Evolutionary conservation across 1,139 yeast species (phyloP).

Genomic region (Kluyveromyces sp.): DNA sequence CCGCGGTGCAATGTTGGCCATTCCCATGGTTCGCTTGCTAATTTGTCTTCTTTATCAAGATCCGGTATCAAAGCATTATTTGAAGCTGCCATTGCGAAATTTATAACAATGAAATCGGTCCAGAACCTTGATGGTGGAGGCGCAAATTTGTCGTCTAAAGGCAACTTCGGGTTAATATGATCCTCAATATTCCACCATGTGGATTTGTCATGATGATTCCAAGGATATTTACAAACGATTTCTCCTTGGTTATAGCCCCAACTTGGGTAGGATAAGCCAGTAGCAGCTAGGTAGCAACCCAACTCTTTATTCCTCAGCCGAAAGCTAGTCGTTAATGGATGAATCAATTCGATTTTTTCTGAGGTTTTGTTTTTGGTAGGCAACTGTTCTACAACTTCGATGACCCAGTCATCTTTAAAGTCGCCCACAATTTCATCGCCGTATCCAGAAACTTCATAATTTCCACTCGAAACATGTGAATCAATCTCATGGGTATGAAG

Average conservation of each 20-base stretch:
- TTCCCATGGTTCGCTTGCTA: conserved; percentile 74
- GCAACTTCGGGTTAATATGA: conserved; percentile 43
- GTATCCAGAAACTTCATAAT: conserved; percentile 63
- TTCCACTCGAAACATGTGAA: conserved; percentile 46
- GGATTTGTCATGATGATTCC: conserved; percentile 48
- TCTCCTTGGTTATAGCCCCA: conserved; percentile 85
- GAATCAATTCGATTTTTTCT: conserved; percentile 37
- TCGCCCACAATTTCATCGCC: conserved; percentile 52
- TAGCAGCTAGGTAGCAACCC: conserved; percentile 70
- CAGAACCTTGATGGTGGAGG: conserved; percentile 66
- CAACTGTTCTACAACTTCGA: conserved; percentile 56
- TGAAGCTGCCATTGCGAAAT: conserved; percentile 73
- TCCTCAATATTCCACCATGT: conserved; percentile 81
- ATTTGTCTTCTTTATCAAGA: conserved; percentile 52
- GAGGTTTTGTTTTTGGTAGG: conserved; percentile 40
- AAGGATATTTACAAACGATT: conserved; percentile 55
- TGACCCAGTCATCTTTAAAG: conserved; percentile 61
- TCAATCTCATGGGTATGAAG: conserved; percentile 57
- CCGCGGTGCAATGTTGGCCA: conserved; percentile 66
- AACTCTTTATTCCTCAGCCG: conserved; percentile 52
- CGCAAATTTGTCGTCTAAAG: conserved; percentile 37
- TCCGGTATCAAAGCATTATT: conserved; percentile 73
- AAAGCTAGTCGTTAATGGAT: conserved; percentile 65
- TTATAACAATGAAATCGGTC: conserved; percentile 60
- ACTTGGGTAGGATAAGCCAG: conserved; percentile 62